These are phyloP conservation scores for Neurospora discreta DNA, from an alignment of 495 filamentous ascomycete species.

Conservation along the genomic window DNA sequence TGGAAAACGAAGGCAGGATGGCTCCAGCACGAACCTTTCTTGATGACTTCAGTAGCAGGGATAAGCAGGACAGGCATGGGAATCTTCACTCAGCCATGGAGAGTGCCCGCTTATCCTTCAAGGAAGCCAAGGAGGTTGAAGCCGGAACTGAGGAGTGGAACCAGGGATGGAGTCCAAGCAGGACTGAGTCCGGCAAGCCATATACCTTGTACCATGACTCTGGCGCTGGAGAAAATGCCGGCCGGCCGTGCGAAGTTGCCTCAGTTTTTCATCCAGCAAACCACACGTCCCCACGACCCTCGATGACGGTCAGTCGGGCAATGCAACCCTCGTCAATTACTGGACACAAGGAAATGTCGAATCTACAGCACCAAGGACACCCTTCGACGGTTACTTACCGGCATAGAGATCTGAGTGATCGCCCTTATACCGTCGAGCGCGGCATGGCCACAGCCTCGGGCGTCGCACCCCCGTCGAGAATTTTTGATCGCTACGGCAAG, in stretches of 20 bases:
- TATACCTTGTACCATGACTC: background rate
- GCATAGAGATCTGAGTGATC: background rate
- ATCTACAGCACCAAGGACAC: background rate
- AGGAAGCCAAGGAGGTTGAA: background rate
- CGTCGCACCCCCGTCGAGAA: constrained; percentile 1
- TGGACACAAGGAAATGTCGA: background rate
- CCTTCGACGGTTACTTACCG: background rate
- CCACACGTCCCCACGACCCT: background rate
- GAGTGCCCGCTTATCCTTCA: background rate
- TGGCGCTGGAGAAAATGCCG: background rate
- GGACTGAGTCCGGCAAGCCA: background rate
- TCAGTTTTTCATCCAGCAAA: background rate
- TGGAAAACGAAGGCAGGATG: background rate
- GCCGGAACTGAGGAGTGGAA: background rate
- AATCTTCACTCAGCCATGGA: background rate
- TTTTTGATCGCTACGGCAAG: background rate
- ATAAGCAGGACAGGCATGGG: background rate
- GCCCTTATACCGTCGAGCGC: background rate
- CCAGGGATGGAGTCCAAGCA: background rate
- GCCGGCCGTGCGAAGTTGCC: background rate
- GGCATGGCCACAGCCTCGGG: background rate
- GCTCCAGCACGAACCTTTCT: background rate
- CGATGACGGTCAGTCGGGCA: background rate
- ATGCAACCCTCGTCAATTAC: background rate
- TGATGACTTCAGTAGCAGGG: background rate